Percentiles rank a stretch among this genome's conserved stretches.
Evolutionary conservation across 768 basidiomycete species (phyloP).

Genomic region (Cantharellus anzutake): DNA sequence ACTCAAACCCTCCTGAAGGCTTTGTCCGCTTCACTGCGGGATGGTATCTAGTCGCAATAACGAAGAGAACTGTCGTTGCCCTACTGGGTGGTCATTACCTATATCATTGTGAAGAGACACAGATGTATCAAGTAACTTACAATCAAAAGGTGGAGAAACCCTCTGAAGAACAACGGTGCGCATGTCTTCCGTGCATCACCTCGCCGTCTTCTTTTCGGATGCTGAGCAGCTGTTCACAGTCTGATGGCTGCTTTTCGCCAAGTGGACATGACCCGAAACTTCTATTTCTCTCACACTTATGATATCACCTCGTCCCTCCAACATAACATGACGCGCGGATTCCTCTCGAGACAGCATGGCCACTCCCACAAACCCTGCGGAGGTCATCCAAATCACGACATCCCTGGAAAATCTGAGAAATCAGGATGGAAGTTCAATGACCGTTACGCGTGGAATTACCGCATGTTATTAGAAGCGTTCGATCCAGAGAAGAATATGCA

Average conservation of each 20-base stretch:
- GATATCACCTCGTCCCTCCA: constrained; percentile 94
- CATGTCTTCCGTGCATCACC: background rate
- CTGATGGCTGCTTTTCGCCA: constrained; percentile 84
- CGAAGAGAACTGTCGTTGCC: constrained; percentile 81
- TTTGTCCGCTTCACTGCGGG: constrained; percentile 90
- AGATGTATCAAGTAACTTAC: constrained; percentile 56
- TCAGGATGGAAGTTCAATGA: constrained; percentile 52
- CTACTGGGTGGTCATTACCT: constrained; percentile 90
- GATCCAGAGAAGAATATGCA: constrained; percentile 11
- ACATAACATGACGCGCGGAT: constrained; percentile 57
- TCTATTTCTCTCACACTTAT: constrained; percentile 97
- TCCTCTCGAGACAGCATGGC: constrained; percentile 4
- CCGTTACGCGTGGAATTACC: constrained; percentile 88
- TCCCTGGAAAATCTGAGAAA: constrained; percentile 15
- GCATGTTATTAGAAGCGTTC: constrained; percentile 61
- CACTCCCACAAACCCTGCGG: background rate
- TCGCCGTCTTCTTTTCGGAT: background rate
- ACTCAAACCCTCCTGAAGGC: constrained; percentile 25
- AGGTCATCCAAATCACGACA: background rate
- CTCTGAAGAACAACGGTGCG: constrained; percentile 56
- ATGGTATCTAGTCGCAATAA: constrained; percentile 87
- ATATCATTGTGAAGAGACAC: constrained; percentile 87
- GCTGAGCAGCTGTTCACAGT: constrained; percentile 15
- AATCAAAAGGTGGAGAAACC: constrained; percentile 76
- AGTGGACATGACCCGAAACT: constrained; percentile 97